Evolutionary conservation across 495 filamentous ascomycete species (phyloP).

Genomic region (Chaetomium tenue): DNA sequence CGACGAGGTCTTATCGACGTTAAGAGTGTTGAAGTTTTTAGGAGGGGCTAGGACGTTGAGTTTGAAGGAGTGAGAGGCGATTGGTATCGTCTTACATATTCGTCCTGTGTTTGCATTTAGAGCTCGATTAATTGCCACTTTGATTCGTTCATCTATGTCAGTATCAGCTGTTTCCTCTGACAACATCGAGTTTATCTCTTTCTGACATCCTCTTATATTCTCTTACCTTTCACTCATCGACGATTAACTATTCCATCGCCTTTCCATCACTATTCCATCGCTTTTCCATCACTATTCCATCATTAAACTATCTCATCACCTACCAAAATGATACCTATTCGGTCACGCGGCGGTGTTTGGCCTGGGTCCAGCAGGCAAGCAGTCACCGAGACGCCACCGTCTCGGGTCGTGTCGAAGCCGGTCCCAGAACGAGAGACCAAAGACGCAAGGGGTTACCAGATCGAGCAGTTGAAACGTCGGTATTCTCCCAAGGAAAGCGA

Average conservation of each 20-base stretch:
- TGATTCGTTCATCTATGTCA: not conserved
- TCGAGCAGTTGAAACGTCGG: conserved; percentile 71
- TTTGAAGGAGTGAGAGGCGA: not conserved
- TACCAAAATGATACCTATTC: conserved; percentile 32
- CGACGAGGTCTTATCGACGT: not conserved
- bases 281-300: not conserved
- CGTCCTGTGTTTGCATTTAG: not conserved
- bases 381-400: conserved; percentile 40
- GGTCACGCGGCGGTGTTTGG: conserved; percentile 18
- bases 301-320: not conserved
- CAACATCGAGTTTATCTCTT: not conserved
- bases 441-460: conserved; percentile 72
- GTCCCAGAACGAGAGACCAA: conserved; percentile 61
- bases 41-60: not conserved
- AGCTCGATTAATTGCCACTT: not conserved
- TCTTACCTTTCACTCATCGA: too few species aligned
- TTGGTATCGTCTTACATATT: too few species aligned
- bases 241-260: too few species aligned
- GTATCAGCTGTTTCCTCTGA: too few species aligned
- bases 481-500: conserved; percentile 61
- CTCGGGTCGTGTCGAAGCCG: conserved; percentile 61
- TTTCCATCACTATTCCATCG: too few species aligned
- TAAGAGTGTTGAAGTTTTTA: not conserved
- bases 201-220: not conserved
- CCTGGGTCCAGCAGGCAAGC: conserved; percentile 37